Base-by-base conservation (phyloP, 805 yeast species). In the Nakazawaea anatomiae region DNA sequence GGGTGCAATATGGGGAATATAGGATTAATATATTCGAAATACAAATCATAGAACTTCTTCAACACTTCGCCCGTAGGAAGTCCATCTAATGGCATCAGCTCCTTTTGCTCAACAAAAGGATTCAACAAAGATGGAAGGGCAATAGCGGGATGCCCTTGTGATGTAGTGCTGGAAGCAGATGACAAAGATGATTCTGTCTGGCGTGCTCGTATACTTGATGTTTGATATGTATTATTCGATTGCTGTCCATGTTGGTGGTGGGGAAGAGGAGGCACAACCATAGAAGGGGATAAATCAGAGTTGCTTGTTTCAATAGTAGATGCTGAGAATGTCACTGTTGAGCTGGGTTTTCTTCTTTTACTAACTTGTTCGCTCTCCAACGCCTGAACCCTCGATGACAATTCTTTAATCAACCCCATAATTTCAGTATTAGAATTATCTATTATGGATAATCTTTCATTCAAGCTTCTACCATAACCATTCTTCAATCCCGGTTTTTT, bases 401-500 rank as follows among this genome's bases (percentile, higher is more conserved):
- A 40, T 9, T 31, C 34, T 42, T 18, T 31, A 8, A 48, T 27
- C 30, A 49, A 14, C 11, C 31, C 14, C 42, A 39, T 8, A 14
- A 49, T 28, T 14, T 51, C 49, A 10, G 6, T 29, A 14, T 47
- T 44, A 6, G 46, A 34, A 29, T 14, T 30, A 34, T 55, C 56
- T 7, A 53, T 34, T n/a, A 34, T 4, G 31, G 53, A 47, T n/a
- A 57, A 39, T 43, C 61, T 50, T 28, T 52, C 53, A 32, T 53
- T 52, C 43, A 60, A 55, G 31, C 56, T 59, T 39, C 51, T 55
- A 9, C 64, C 64, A 39, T 60, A 61, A 12, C 63, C 65, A 5
- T 57, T 58, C 45, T 59, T 59, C 47, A 61, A 55, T 27, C 64
- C 64, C 6, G 64, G 64, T 46, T 55, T 55, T 46, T 51, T 58